Evolutionary conservation across 2,329 filamentous ascomycete species (phyloP).

Genomic region (Hymenoscyphus fructigenus): DNA sequence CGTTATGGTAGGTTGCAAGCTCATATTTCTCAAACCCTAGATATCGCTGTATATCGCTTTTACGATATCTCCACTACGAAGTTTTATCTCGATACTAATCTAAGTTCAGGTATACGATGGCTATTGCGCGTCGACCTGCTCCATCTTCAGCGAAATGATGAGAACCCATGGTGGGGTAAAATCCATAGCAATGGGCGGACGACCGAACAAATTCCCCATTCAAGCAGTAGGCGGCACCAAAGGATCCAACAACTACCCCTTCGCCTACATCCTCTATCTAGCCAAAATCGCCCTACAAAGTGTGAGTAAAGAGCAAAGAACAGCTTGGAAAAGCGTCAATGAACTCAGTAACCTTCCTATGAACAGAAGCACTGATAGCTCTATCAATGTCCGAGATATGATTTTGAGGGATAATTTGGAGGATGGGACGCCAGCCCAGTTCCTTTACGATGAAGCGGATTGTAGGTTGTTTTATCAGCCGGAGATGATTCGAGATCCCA

Average conservation of each 20-base stretch:
- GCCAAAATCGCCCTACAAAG: constrained; percentile 16
- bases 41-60: too few species aligned
- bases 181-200: constrained; percentile 58
- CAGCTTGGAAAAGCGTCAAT: constrained; percentile 16
- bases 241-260: constrained; percentile 44
- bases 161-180: constrained; percentile 49
- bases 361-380: constrained; percentile 34
- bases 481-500: constrained; percentile 50
- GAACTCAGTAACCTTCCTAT: constrained; percentile 19
- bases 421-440: constrained; percentile 51
- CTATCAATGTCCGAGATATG: constrained; percentile 45
- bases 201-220: constrained; percentile 53
- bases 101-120: constrained; percentile 43
- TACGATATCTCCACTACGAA: background rate
- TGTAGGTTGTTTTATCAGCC: constrained; percentile 60
- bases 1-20: constrained; percentile 40
- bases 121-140: constrained; percentile 59
- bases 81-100: too few species aligned
- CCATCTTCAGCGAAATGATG: constrained; percentile 56
- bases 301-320: constrained; percentile 17
- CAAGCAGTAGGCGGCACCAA: constrained; percentile 64
- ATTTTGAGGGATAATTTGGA: constrained; percentile 34
- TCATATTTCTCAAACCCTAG: background rate
- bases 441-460: constrained; percentile 59
- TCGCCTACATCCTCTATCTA: constrained; percentile 20